Evolutionary conservation across 371 early-diverging fungal genomes (phyloP).

Genomic region (Mucor sp.): DNA sequence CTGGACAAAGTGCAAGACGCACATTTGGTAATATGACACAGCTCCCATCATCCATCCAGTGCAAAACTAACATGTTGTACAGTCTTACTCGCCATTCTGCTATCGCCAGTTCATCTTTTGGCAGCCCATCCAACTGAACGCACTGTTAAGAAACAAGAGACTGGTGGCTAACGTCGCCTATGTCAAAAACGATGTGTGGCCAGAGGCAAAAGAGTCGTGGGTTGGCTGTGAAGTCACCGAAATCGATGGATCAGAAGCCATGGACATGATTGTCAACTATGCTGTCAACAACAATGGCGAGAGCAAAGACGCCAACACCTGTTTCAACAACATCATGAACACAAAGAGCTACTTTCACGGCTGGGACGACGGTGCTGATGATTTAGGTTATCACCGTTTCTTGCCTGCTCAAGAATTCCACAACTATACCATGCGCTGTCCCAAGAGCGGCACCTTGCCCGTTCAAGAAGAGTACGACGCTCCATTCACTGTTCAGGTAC

Average conservation of each 20-base stretch:
- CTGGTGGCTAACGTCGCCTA: constrained; percentile 51
- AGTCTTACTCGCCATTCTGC: constrained; percentile 53
- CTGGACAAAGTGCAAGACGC: constrained; percentile 56
- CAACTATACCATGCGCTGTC: constrained; percentile 48
- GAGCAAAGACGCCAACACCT: constrained; percentile 55
- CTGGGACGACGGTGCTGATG: constrained; percentile 60
- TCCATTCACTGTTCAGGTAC: constrained; percentile 52
- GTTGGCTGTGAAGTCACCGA: constrained; percentile 51
- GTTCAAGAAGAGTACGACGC: constrained; percentile 43
- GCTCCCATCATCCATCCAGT: background rate
- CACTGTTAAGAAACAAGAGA: constrained; percentile 42
- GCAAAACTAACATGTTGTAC: background rate
- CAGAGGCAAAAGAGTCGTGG: constrained; percentile 49
- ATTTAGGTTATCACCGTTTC: constrained; percentile 58
- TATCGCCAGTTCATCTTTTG: constrained; percentile 56
- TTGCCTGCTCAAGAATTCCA: constrained; percentile 53
- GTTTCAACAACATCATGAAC: constrained; percentile 57
- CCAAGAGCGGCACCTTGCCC: constrained; percentile 41
- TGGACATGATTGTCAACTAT: constrained; percentile 55
- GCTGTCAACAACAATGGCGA: constrained; percentile 60
- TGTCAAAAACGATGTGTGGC: constrained; percentile 52
- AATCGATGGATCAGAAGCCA: constrained; percentile 48
- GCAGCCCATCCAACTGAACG: constrained; percentile 56
- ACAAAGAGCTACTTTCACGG: constrained; percentile 57
- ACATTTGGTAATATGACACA: constrained; percentile 35